Conservation (phyloP, 2,329 filamentous ascomycete genomes). For the Bertia moriformis region DNA sequence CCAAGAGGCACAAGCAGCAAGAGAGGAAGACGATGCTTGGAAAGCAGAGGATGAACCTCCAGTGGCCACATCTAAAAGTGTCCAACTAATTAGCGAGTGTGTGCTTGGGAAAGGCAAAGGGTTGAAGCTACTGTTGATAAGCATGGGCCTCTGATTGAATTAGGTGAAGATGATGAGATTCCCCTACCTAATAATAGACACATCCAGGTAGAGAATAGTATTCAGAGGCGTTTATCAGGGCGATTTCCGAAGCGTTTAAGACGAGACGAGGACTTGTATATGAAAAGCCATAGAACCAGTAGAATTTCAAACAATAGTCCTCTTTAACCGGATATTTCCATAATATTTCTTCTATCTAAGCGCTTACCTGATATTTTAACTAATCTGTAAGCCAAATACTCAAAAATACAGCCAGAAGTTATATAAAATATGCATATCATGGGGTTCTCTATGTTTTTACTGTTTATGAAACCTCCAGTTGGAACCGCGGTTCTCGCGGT, state of each 20-base stretch:
- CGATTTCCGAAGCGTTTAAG: neutral
- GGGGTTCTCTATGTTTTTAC: too few species aligned
- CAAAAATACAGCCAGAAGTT: neutral
- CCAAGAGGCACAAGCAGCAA: neutral
- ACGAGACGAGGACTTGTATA: slow-evolving; percentile 1
- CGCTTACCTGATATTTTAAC: too few species aligned
- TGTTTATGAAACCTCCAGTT: too few species aligned
- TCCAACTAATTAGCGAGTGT: neutral
- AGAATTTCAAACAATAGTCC: neutral
- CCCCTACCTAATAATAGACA: neutral
- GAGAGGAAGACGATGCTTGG: neutral
- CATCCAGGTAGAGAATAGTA: neutral
- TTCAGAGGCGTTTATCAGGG: neutral
- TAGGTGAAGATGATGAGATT: neutral
- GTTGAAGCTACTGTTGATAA: neutral
- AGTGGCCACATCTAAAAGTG: neutral
- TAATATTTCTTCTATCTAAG: neutral
- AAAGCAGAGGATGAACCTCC: neutral
- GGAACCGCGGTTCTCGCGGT: too few species aligned
- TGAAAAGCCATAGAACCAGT: too few species aligned
- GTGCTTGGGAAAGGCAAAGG: neutral
- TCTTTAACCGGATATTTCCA: neutral
- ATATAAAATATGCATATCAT: neutral
- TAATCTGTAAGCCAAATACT: neutral
- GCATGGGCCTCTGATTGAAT: neutral